These are phyloP conservation scores for Pythium oligandrum DNA, from an alignment of 352 stramenopile genomes.

Conservation along the genomic window DNA sequence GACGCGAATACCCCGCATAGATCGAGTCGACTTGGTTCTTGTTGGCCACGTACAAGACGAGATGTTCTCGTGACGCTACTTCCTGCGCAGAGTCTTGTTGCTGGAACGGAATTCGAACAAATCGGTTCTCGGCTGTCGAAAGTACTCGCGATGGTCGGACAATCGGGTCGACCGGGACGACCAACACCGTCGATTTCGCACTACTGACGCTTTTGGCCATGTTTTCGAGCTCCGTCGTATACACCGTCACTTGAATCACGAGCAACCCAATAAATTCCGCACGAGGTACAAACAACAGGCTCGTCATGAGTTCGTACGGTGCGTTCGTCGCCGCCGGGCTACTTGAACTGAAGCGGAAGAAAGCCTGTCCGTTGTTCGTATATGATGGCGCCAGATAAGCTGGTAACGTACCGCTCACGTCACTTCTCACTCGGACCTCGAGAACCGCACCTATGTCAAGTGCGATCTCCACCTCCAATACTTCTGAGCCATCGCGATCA, in stretches of 20 bases:
- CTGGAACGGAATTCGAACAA: constrained; percentile 37
- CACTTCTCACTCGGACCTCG: neutral
- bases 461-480: neutral
- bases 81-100: constrained; percentile 28
- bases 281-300: neutral
- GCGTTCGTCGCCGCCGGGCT: too few species aligned
- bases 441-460: neutral
- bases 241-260: constrained; percentile 1
- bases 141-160: constrained; percentile 8
- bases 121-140: constrained; percentile 16
- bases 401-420: too few species aligned
- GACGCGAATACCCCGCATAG: constrained; percentile 24
- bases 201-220: neutral
- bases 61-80: constrained; percentile 26
- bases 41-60: constrained; percentile 38
- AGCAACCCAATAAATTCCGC: constrained; percentile 1
- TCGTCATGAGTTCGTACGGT: neutral
- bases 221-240: constrained; percentile 3
- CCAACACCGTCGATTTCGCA: neutral
- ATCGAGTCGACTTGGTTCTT: constrained; percentile 26
- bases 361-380: too few species aligned
- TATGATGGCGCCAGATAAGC: too few species aligned
- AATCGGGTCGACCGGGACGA: constrained; percentile 15
- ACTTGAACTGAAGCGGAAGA: too few species aligned
- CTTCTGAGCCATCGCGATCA: constrained; percentile 2